Percentiles rank a stretch among this genome's conserved stretches.
These are phyloP conservation scores for Panaeolus papilionaceus DNA, from an alignment of 768 basidiomycete species.

Conservation along the genomic window DNA sequence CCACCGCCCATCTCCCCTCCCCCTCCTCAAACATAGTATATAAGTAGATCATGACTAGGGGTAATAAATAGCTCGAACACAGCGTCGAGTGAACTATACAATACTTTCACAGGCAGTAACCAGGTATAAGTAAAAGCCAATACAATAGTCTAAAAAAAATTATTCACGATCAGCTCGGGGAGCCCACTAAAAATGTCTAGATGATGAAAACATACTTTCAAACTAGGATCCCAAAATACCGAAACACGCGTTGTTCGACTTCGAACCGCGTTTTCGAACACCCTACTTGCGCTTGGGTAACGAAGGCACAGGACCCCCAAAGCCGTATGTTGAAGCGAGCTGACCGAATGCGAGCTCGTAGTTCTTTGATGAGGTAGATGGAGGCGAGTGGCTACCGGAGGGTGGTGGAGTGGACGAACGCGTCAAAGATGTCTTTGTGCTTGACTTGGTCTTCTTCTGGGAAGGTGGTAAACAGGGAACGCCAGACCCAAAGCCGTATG, in stretches of 20 bases:
- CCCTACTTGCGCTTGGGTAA: conserved; percentile 3
- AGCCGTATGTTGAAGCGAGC: conserved; percentile 27
- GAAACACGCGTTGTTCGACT: not conserved
- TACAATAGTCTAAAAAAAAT: not conserved
- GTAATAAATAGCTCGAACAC: not conserved
- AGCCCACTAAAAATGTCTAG: not conserved
- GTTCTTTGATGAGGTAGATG: conserved; percentile 23
- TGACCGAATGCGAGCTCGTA: conserved; percentile 32
- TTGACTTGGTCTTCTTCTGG: conserved; percentile 18
- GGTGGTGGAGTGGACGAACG: conserved; percentile 18
- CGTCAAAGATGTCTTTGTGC: conserved; percentile 18
- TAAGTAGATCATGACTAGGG: not conserved
- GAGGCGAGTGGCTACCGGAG: not conserved
- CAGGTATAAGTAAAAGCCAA: not conserved
- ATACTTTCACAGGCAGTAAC: not conserved
- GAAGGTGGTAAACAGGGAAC: conserved; percentile 19
- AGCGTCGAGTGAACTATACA: not conserved
- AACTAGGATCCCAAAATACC: not conserved
- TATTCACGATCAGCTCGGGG: not conserved
- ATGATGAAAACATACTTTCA: not conserved
- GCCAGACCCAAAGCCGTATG: conserved; percentile 20
- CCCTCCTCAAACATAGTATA: not conserved
- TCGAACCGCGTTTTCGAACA: not conserved
- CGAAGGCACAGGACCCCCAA: conserved; percentile 20
- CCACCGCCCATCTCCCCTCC: too few relatives aligned